Base-by-base conservation (phyloP, 768 basidiomycete species). In the Gloeophyllum trabeum region DNA sequence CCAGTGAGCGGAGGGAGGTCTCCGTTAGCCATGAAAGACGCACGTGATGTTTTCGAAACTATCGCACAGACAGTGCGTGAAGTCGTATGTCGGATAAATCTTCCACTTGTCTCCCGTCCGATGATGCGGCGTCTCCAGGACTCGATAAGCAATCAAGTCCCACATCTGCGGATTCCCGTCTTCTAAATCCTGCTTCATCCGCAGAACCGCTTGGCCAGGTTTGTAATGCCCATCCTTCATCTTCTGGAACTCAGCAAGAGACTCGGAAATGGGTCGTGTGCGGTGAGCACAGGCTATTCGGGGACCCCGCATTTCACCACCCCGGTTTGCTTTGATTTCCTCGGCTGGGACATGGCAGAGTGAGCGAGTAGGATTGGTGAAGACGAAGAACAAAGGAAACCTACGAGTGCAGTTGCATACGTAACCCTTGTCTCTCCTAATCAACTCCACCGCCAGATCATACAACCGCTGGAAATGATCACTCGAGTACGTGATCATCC, bases 21-120 rank as follows among this genome's bases (percentile, higher is more conserved):
- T n/a, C 30, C n/a, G 20, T 25, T 25, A 36, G 21, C 34, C 21
- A 24, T 5, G 40, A 40, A 32, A 37, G 4, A 77, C 93, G 59
- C 54, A 97, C 96, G 93, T 89, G 48, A 99, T 97, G 59, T 98
- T 96, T 61, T 99, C 96, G 56, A 99, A 85, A 54, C 93, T 97
- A 73, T 99, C 96, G 42, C 89, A 87, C 41, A 99, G 65, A 63
- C 96, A 98, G 65, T 99, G 96, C 0, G 96, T 96, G 59, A 94
- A 98, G 59, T 99, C 96, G 58, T 99, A 99, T 0, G 93, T 97
- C 2, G 94, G 94, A 60, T 99, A 99, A 46, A 99, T 90, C 55
- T 75, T 87, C 96, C 96, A 99, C 54, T 83, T 86, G 58, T 82
- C 79, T 6, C 79, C 78, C 1, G 96, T 98, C 19, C 96, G 78